Evolutionary conservation across 2,329 filamentous ascomycete species (phyloP).

Genomic region (Rhinocladiella mackenziei): DNA sequence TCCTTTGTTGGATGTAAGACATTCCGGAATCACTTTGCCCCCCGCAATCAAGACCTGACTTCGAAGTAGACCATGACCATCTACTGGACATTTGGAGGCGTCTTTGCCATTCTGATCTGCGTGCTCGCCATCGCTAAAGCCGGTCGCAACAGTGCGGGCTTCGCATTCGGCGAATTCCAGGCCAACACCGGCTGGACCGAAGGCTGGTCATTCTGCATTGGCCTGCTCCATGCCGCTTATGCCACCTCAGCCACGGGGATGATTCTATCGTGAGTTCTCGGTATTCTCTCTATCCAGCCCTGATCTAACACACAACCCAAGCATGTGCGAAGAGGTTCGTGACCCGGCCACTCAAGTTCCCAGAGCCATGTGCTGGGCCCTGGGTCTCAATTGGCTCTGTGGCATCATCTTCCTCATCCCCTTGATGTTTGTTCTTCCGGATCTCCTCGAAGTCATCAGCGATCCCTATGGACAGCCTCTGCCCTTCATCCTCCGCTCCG

Average conservation of each 20-base stretch:
- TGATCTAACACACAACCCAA: slow-evolving; percentile 32
- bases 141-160: slow-evolving; percentile 60
- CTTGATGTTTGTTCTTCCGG: slow-evolving; percentile 64
- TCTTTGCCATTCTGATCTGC: slow-evolving; percentile 61
- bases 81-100: slow-evolving; percentile 69
- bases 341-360: slow-evolving; percentile 57
- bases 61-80: slow-evolving; percentile 69
- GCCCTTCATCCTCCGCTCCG: slow-evolving; percentile 51
- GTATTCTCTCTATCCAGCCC: slow-evolving; percentile 10
- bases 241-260: slow-evolving; percentile 73
- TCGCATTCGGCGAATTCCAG: slow-evolving; percentile 67
- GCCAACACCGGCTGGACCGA: slow-evolving; percentile 63
- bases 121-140: slow-evolving; percentile 64
- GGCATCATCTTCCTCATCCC: slow-evolving; percentile 67
- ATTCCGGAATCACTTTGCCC: no score
- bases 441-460: slow-evolving; percentile 52
- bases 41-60: no score
- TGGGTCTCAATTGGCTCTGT: slow-evolving; percentile 62
- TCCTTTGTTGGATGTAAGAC: slow-evolving; percentile 61
- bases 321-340: slow-evolving; percentile 70
- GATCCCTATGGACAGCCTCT: slow-evolving; percentile 73
- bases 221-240: slow-evolving; percentile 68
- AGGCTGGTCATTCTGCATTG: slow-evolving; percentile 71
- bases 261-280: slow-evolving; percentile 64
- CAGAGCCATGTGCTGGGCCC: slow-evolving; percentile 62